These are phyloP conservation scores for Leccinellum luteum DNA, from an alignment of 768 basidiomycete species.

Conservation along the genomic window DNA sequence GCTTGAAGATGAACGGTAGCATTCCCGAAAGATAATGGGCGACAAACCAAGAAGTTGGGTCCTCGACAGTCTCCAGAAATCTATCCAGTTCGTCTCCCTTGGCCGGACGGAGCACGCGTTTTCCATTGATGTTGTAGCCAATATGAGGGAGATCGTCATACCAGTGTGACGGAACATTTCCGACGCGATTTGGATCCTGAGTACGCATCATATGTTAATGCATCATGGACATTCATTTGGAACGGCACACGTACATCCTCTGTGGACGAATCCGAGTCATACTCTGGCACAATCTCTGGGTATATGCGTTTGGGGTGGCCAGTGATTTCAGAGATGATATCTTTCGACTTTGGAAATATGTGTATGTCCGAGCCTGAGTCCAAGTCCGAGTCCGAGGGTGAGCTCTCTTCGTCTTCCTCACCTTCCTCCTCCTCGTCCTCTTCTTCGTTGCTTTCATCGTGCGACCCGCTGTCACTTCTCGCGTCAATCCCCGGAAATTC, in stretches of 20 bases:
- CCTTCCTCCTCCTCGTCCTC: conserved; percentile 34
- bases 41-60: conserved; percentile 81
- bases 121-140: conserved; percentile 94
- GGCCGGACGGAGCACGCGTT: conserved; percentile 89
- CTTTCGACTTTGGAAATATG: conserved; percentile 61
- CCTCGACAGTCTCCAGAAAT: conserved; percentile 91
- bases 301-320: conserved; percentile 82
- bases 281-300: conserved; percentile 86
- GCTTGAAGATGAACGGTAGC: conserved; percentile 1
- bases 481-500: conserved; percentile 71
- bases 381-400: conserved; percentile 25
- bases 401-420: conserved; percentile 39
- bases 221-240: not conserved
- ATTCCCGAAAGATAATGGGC: not conserved
- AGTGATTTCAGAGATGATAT: conserved; percentile 74
- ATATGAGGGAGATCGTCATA: conserved; percentile 99
- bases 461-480: conserved; percentile 41
- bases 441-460: conserved; percentile 32
- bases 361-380: conserved; percentile 49
- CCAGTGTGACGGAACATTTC: conserved; percentile 96
- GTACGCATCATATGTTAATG: conserved; percentile 10
- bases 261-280: conserved; percentile 88
- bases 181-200: conserved; percentile 92
- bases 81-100: conserved; percentile 96
- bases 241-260: conserved; percentile 66